These are phyloP conservation scores for Alternaria incomplexa DNA, from an alignment of 2,329 filamentous ascomycete genomes.

Conservation along the genomic window DNA sequence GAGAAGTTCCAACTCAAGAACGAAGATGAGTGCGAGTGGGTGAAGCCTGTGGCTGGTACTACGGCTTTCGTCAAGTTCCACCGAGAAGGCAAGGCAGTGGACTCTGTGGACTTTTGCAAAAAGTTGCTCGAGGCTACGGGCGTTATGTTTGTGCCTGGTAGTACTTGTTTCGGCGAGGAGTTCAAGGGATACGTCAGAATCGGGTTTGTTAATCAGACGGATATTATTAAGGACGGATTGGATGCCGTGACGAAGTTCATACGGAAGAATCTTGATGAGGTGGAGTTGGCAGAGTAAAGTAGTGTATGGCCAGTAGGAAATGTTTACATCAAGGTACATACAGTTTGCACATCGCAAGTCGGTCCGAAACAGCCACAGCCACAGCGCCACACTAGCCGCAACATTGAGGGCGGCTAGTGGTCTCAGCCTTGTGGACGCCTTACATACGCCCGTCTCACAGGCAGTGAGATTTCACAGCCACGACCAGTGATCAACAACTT, in stretches of 20 bases:
- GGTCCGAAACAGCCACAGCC: not conserved
- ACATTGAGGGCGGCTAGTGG: not conserved
- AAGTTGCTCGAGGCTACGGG: conserved; percentile 71
- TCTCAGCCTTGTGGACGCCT: not conserved
- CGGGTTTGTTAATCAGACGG: conserved; percentile 75
- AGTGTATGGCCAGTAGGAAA: not conserved
- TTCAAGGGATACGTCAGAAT: conserved; percentile 77
- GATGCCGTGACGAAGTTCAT: conserved; percentile 62
- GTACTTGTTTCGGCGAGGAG: conserved; percentile 74
- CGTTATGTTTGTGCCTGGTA: conserved; percentile 77
- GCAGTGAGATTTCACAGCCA: not conserved
- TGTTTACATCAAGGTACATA: not conserved
- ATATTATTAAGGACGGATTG: conserved; percentile 71
- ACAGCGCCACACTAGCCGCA: not conserved
- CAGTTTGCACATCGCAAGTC: not conserved
- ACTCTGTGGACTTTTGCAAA: conserved; percentile 75
- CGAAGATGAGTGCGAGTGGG: conserved; percentile 69
- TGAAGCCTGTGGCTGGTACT: conserved; percentile 77
- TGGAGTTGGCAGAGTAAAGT: conserved; percentile 46
- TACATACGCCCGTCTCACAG: not conserved
- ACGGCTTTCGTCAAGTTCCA: conserved; percentile 78
- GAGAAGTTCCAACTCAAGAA: conserved; percentile 71
- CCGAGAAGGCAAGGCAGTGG: conserved; percentile 65
- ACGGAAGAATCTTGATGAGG: conserved; percentile 61
- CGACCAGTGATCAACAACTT: not conserved